Conservation (phyloP, 352 stramenopile species). For the Pilasporangium apinafurcum region DNA sequence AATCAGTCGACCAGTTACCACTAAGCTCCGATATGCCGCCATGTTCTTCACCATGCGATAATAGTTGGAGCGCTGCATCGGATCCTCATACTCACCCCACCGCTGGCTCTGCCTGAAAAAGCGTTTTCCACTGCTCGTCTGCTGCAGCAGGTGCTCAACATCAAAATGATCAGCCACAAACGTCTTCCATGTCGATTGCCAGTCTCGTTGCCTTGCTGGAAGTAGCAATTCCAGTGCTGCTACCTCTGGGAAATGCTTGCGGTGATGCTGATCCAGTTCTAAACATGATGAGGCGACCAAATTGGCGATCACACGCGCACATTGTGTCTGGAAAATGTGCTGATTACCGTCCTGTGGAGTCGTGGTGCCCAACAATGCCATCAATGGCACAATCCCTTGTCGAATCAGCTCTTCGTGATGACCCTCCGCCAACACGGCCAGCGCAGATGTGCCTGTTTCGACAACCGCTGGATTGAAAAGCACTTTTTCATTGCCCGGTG, state of each 20-base stretch:
- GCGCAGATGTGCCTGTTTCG: conserved; percentile 51
- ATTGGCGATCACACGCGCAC: conserved; percentile 74
- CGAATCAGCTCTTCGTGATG: conserved; percentile 61
- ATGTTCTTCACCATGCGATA: conserved; percentile 70
- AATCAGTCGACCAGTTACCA: conserved; percentile 17
- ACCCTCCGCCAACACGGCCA: conserved; percentile 61
- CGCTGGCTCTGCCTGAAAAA: conserved; percentile 29
- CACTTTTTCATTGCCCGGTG: conserved; percentile 69
- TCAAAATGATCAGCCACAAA: conserved; percentile 43
- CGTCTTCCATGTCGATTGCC: conserved; percentile 10
- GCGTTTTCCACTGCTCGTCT: conserved; percentile 31
- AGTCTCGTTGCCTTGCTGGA: background rate
- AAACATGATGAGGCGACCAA: conserved; percentile 48
- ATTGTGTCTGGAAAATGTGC: conserved; percentile 46
- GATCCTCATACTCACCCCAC: conserved; percentile 41
- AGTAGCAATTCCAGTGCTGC: background rate
- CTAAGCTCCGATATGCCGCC: conserved; percentile 41
- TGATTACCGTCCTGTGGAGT: conserved; percentile 12
- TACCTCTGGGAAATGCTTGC: conserved; percentile 1
- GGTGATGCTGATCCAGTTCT: conserved; percentile 15
- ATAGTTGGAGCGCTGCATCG: conserved; percentile 71
- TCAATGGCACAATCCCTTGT: conserved; percentile 52
- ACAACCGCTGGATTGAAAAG: conserved; percentile 65
- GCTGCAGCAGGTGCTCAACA: conserved; percentile 37
- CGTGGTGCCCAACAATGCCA: conserved; percentile 44